A percentile compares a stretch with the other conserved stretches of the same genome.
Conservation (phyloP, 2,329 filamentous ascomycete genomes). For the Chaetomiaceae sp. region DNA sequence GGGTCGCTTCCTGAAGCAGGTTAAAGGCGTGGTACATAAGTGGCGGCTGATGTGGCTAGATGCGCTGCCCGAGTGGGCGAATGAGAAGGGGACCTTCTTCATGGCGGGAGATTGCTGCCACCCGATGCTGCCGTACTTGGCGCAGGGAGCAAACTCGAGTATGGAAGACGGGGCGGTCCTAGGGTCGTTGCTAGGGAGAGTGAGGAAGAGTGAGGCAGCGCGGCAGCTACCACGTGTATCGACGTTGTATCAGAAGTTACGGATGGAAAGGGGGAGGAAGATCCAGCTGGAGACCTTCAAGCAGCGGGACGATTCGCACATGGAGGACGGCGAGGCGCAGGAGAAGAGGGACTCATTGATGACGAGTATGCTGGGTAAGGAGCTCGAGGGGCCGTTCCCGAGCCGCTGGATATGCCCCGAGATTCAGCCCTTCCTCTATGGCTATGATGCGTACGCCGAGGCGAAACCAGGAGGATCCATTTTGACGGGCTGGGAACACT, state of each 20-base stretch:
- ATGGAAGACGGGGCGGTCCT: constrained; percentile 65
- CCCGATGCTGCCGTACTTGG: constrained; percentile 59
- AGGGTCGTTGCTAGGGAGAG: constrained; percentile 50
- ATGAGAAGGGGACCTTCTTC: constrained; percentile 45
- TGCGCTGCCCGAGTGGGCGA: constrained; percentile 52
- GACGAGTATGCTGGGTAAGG: constrained; percentile 46
- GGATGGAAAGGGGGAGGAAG: constrained; percentile 44
- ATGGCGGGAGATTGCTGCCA: constrained; percentile 58
- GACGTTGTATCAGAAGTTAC: constrained; percentile 41
- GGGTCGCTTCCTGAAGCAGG: constrained; percentile 39
- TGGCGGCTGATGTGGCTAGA: constrained; percentile 58
- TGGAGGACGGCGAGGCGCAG: constrained; percentile 53
- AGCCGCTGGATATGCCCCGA: constrained; percentile 60
- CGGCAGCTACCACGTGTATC: constrained; percentile 43
- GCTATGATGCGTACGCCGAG: constrained; percentile 57
- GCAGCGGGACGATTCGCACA: constrained; percentile 48
- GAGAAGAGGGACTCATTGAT: constrained; percentile 53
- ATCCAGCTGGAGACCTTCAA: constrained; percentile 60
- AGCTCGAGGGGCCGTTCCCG: constrained; percentile 50
- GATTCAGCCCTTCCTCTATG: constrained; percentile 60
- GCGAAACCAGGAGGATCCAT: constrained; percentile 35
- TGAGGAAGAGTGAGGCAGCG: constrained; percentile 40
- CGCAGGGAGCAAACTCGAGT: constrained; percentile 62
- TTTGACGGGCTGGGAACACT: too few species aligned
- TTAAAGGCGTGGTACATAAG: constrained; percentile 55